These are phyloP conservation scores for Aspergillus amoenus DNA, from an alignment of 2,329 filamentous ascomycete genomes.

Conservation along the genomic window DNA sequence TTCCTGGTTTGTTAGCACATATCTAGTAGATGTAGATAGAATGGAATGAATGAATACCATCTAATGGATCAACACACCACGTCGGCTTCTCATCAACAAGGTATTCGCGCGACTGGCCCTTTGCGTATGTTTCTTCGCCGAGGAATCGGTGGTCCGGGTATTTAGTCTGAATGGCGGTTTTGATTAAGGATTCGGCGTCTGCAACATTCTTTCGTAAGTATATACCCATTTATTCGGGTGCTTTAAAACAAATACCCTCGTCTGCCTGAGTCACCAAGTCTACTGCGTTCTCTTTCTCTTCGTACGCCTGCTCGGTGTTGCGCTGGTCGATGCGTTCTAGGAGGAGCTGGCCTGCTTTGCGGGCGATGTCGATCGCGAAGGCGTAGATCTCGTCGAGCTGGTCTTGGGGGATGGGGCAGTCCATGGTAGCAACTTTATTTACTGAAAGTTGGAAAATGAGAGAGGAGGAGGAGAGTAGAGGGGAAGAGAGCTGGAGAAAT, in stretches of 20 bases:
- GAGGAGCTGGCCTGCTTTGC: conserved; percentile 67
- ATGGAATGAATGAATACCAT: conserved; percentile 48
- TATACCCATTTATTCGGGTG: too few relatives aligned
- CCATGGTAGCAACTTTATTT: background rate
- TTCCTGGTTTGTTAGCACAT: conserved; percentile 42
- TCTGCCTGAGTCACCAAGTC: conserved; percentile 78
- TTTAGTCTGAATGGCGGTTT: conserved; percentile 54
- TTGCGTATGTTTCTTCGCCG: conserved; percentile 74
- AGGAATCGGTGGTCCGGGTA: conserved; percentile 72
- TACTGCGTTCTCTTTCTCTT: conserved; percentile 73
- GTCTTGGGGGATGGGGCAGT: conserved; percentile 19
- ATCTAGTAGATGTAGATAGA: background rate
- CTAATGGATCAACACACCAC: conserved; percentile 75
- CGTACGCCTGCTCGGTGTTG: conserved; percentile 48
- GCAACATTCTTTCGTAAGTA: background rate
- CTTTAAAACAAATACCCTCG: conserved; percentile 52
- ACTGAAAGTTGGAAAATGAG: background rate
- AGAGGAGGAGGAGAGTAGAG: conserved; percentile 8
- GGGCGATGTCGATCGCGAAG: conserved; percentile 69
- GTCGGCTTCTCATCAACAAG: conserved; percentile 65
- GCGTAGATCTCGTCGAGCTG: conserved; percentile 66
- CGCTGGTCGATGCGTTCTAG: conserved; percentile 62
- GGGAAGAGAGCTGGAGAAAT: background rate
- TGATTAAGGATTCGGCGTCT: conserved; percentile 74
- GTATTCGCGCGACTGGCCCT: conserved; percentile 66